These are phyloP conservation scores for Neonectria sp. DNA, from an alignment of 2,329 filamentous ascomycete species.

Conservation along the genomic window DNA sequence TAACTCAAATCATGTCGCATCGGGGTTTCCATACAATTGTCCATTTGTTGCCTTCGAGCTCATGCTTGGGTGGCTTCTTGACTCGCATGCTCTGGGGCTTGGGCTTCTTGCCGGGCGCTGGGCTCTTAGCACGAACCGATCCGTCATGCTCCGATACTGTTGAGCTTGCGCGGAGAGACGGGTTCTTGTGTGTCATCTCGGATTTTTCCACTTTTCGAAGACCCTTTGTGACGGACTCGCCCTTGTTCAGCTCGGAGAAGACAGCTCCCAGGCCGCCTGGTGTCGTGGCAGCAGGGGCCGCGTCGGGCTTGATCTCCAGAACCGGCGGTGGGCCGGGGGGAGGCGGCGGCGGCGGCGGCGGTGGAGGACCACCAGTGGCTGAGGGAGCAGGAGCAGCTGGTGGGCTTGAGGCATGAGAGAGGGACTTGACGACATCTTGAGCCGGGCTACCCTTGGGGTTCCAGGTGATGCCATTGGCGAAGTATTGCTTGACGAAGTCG, in stretches of 20 bases:
- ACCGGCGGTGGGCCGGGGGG: conserved; percentile 80
- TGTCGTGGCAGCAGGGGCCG: conserved; percentile 50
- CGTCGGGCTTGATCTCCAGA: conserved; percentile 69
- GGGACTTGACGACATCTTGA: conserved; percentile 73
- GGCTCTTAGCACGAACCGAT: conserved; percentile 81
- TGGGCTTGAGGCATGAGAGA: conserved; percentile 59
- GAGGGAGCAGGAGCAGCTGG: conserved; percentile 65
- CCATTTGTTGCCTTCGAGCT: conserved; percentile 94
- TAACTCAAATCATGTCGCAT: background rate
- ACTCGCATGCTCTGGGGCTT: conserved; percentile 89
- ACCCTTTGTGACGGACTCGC: conserved; percentile 87
- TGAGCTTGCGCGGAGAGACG: conserved; percentile 81
- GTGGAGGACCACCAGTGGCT: conserved; percentile 66
- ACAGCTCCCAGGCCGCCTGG: conserved; percentile 84
- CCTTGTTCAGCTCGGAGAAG: conserved; percentile 92
- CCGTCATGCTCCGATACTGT: conserved; percentile 74
- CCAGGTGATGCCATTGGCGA: conserved; percentile 86
- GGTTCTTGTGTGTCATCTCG: conserved; percentile 99
- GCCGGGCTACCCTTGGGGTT: conserved; percentile 84
- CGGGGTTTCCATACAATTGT: conserved; percentile 72
- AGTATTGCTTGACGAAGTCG: conserved; percentile 89
- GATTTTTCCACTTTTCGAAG: conserved; percentile 95
- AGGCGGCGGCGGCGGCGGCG: conserved; percentile 73
- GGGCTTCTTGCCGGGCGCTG: conserved; percentile 88
- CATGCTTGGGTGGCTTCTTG: conserved; percentile 86